Conservation (phyloP, 495 filamentous ascomycete genomes). For the Apodospora peruviana region DNA sequence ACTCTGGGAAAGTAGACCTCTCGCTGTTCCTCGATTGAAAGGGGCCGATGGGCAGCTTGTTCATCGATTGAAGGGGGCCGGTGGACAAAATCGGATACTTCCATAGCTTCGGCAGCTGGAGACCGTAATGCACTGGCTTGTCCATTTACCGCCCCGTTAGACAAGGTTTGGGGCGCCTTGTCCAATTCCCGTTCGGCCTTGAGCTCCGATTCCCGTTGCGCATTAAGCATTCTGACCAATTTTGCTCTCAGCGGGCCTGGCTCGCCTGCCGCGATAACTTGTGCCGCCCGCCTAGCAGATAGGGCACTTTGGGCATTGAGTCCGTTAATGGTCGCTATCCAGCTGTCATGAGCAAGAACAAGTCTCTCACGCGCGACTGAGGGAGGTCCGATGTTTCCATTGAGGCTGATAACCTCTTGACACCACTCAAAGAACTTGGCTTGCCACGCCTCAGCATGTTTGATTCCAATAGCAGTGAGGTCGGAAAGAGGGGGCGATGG, state of each 20-base stretch:
- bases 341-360: constrained; percentile 5
- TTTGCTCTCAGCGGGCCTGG: too few relatives aligned
- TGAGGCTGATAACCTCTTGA: constrained; percentile 9
- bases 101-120: too few relatives aligned
- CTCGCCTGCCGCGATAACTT: too few relatives aligned
- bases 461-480: constrained; percentile 1
- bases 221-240: too few relatives aligned
- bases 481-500: constrained; percentile 2
- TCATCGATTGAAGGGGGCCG: background rate
- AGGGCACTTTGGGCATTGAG: too few relatives aligned
- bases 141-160: too few relatives aligned
- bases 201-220: too few relatives aligned
- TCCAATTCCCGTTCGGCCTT: background rate
- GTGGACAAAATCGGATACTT: background rate
- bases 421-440: constrained; percentile 17
- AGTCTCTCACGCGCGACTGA: constrained; percentile 3
- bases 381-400: background rate
- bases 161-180: too few relatives aligned
- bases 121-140: too few relatives aligned
- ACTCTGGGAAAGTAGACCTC: constrained; percentile 34
- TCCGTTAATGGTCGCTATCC: constrained; percentile 13
- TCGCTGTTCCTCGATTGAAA: constrained; percentile 10
- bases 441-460: constrained; percentile 11
- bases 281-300: too few relatives aligned
- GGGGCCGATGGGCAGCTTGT: background rate